Evolutionary conservation across 768 basidiomycete species (phyloP).

Genomic region (Cyclocybe aegerita): DNA sequence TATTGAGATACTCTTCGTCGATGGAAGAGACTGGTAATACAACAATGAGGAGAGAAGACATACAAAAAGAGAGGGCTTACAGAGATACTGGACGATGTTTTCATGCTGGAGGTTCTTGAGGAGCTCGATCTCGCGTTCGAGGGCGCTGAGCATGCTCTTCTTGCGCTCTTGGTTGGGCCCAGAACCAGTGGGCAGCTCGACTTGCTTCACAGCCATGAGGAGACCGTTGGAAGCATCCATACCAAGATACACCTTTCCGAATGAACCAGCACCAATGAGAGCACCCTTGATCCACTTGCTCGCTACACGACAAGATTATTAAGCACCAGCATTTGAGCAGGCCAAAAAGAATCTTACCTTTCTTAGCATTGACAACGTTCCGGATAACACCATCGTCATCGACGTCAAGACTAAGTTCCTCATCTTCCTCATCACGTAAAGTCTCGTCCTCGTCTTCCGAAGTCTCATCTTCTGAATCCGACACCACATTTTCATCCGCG

Average conservation of each 20-base stretch:
- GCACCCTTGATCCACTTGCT: slow-evolving; percentile 98
- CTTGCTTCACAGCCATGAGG: slow-evolving; percentile 98
- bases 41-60: slow-evolving; percentile 1
- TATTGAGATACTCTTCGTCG: slow-evolving; percentile 89
- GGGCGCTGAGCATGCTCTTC: slow-evolving; percentile 87
- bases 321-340: not conserved
- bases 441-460: slow-evolving; percentile 42
- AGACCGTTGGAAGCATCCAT: slow-evolving; percentile 91
- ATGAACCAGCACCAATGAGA: slow-evolving; percentile 91
- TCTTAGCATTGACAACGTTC: slow-evolving; percentile 28
- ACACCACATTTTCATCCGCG: slow-evolving; percentile 44
- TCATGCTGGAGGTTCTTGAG: slow-evolving; percentile 90
- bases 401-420: slow-evolving; percentile 29
- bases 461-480: slow-evolving; percentile 40
- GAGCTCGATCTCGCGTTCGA: slow-evolving; percentile 93
- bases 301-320: slow-evolving; percentile 38
- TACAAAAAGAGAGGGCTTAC: slow-evolving; percentile 44
- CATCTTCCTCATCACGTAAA: slow-evolving; percentile 39
- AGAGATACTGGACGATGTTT: slow-evolving; percentile 98
- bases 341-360: slow-evolving; percentile 14
- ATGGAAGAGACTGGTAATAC: slow-evolving; percentile 77
- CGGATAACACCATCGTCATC: slow-evolving; percentile 40
- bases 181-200: slow-evolving; percentile 83
- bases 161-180: slow-evolving; percentile 90
- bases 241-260: slow-evolving; percentile 92